phyloP scores from a whole-genome alignment of 78 protist species.

The Goniomonas avonlea region DNA sequence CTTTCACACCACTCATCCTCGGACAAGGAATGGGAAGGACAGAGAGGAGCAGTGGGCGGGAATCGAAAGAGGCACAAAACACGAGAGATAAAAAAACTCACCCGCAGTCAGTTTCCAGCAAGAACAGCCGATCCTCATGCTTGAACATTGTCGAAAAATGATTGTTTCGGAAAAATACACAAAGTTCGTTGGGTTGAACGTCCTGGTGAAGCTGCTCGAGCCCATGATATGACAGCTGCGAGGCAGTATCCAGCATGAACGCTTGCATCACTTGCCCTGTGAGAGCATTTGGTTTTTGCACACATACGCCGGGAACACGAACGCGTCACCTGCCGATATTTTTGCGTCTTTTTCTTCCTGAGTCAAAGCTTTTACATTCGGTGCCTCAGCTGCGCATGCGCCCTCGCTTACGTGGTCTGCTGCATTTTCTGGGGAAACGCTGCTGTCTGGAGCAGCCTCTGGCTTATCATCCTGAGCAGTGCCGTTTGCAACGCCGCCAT shows the following conservation, averaged over 20 bases:
- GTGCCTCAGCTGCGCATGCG: background rate
- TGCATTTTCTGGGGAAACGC: background rate
- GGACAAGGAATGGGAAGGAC: too few relatives aligned
- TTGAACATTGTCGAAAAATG: slow-evolving; percentile 51
- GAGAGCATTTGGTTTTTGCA: background rate
- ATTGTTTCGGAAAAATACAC: slow-evolving; percentile 58
- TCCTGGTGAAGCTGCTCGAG: slow-evolving; percentile 11
- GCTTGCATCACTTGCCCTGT: background rate
- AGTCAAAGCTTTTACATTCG: background rate
- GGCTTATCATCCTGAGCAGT: background rate
- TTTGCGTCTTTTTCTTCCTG: background rate
- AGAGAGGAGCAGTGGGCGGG: too few relatives aligned
- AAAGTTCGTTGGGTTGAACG: too few relatives aligned
- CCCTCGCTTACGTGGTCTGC: background rate
- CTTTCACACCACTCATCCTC: too few relatives aligned
- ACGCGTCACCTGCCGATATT: background rate
- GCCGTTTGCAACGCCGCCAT: background rate
- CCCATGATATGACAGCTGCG: slow-evolving; percentile 33
- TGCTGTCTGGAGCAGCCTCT: background rate
- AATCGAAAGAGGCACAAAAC: too few relatives aligned
- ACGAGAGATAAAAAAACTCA: too few relatives aligned
- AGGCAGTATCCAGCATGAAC: slow-evolving; percentile 2
- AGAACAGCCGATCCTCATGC: slow-evolving; percentile 18
- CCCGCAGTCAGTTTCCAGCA: slow-evolving; percentile 49
- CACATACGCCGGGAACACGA: background rate